phyloP scores from a whole-genome alignment of 1,284 basidiomycete species.

The Ceratorhiza oryzae-sativae region DNA sequence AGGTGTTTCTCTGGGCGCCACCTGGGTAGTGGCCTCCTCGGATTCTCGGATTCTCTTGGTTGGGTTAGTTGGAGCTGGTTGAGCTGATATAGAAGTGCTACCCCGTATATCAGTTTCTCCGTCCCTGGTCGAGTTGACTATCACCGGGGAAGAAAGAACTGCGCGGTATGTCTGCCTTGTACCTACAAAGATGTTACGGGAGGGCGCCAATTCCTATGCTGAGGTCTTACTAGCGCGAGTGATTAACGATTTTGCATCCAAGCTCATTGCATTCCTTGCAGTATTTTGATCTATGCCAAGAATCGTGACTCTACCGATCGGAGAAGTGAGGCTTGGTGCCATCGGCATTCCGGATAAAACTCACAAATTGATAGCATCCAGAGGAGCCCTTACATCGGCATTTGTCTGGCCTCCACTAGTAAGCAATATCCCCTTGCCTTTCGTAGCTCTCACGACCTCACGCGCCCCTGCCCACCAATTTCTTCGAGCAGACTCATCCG shows the following conservation, averaged over 20 bases:
- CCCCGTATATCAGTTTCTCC: neutral
- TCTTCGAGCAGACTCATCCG: slow-evolving; percentile 62
- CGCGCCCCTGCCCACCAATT: slow-evolving; percentile 84
- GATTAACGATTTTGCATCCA: slow-evolving; percentile 68
- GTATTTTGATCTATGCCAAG: slow-evolving; percentile 70
- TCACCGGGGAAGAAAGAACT: slow-evolving; percentile 70
- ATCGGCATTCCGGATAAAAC: slow-evolving; percentile 45
- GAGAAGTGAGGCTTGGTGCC: neutral
- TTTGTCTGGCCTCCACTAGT: slow-evolving; percentile 67
- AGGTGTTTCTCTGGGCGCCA: neutral
- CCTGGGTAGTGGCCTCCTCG: neutral
- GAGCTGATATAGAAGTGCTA: neutral
- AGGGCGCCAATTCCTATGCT: slow-evolving; percentile 12
- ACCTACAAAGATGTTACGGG: slow-evolving; percentile 50
- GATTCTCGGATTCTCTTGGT: slow-evolving; percentile 19
- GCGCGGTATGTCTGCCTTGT: slow-evolving; percentile 70
- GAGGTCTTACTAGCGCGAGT: slow-evolving; percentile 69
- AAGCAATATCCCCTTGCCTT: slow-evolving; percentile 74
- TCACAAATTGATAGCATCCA: slow-evolving; percentile 77
- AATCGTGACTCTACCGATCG: slow-evolving; percentile 61
- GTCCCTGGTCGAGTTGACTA: slow-evolving; percentile 53
- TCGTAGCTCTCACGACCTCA: slow-evolving; percentile 76
- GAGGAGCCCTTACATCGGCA: slow-evolving; percentile 68
- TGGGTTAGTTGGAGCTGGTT: neutral
- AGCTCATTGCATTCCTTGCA: slow-evolving; percentile 67